Evolutionary conservation across 2,329 filamentous ascomycete species (phyloP).

Genomic region (Cercospora berteroae): DNA sequence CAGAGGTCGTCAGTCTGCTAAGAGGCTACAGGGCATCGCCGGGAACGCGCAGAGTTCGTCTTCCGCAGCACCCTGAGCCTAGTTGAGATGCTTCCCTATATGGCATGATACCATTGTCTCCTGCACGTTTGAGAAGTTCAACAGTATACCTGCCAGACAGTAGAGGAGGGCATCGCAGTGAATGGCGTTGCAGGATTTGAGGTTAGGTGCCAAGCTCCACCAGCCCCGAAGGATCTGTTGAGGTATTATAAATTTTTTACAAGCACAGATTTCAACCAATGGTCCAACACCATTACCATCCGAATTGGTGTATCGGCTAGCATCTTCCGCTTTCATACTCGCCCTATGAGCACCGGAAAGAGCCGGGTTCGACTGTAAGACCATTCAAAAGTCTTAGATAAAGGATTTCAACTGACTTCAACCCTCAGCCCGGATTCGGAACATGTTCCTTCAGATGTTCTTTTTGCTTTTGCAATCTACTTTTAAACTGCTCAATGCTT

Average conservation of each 20-base stretch:
- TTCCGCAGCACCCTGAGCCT: neutral
- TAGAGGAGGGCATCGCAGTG: neutral
- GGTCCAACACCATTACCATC: neutral
- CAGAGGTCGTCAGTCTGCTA: neutral
- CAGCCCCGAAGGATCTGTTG: neutral
- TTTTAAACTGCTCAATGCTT: neutral
- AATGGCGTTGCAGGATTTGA: neutral
- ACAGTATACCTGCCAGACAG: neutral
- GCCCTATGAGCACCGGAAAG: neutral
- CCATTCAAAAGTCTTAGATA: no score
- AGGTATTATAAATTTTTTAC: neutral
- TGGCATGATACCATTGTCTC: neutral
- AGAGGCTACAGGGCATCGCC: neutral
- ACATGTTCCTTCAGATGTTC: neutral
- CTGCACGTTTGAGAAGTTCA: neutral
- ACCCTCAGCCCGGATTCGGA: neutral
- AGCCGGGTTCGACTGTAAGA: constrained; percentile 1
- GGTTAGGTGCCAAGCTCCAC: neutral
- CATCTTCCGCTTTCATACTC: constrained; percentile 2
- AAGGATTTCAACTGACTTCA: no score
- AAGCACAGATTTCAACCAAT: neutral
- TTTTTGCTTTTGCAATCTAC: neutral
- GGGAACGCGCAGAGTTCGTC: neutral
- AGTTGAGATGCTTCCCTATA: neutral
- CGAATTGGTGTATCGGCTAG: neutral